A percentile compares a stretch with the other conserved stretches of the same genome.
Conservation (phyloP, 768 basidiomycete genomes). For the Cystofilobasidium bisporidii region DNA sequence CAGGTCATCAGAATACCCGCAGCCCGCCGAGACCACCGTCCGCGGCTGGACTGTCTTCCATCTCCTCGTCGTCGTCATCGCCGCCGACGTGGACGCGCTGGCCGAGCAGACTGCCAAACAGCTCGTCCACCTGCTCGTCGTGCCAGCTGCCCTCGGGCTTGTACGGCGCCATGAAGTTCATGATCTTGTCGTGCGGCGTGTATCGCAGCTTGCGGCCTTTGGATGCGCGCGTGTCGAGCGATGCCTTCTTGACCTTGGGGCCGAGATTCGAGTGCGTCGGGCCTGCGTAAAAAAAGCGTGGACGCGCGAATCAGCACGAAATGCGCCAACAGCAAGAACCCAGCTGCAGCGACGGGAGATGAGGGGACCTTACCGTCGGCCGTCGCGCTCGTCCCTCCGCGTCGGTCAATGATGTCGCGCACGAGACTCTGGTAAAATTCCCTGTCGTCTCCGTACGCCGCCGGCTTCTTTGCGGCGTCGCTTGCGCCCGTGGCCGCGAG, state of each 20-base stretch:
- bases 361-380: conserved; percentile 1
- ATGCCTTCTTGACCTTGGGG: conserved; percentile 48
- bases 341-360: no score
- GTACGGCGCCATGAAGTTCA: conserved; percentile 94
- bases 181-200: conserved; percentile 88
- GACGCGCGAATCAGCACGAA: no score
- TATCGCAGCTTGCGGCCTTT: conserved; percentile 90
- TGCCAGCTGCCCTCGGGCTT: conserved; percentile 62
- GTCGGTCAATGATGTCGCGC: conserved; percentile 76
- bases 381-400: conserved; percentile 18
- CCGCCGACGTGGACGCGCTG: conserved; percentile 30
- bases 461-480: conserved; percentile 32
- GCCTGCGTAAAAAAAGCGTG: not conserved
- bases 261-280: conserved; percentile 17
- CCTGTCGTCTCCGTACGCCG: conserved; percentile 53
- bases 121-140: conserved; percentile 89
- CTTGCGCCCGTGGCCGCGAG: conserved; percentile 39
- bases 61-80: conserved; percentile 32
- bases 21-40: conserved; percentile 17
- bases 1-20: conserved; percentile 15
- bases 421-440: conserved; percentile 90
- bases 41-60: not conserved
- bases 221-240: conserved; percentile 86
- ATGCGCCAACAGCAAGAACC: no score
- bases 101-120: conserved; percentile 80